phyloP scores from a whole-genome alignment of 2,329 filamentous ascomycete genomes.

The Aspergillus fumigatiaffinis region DNA sequence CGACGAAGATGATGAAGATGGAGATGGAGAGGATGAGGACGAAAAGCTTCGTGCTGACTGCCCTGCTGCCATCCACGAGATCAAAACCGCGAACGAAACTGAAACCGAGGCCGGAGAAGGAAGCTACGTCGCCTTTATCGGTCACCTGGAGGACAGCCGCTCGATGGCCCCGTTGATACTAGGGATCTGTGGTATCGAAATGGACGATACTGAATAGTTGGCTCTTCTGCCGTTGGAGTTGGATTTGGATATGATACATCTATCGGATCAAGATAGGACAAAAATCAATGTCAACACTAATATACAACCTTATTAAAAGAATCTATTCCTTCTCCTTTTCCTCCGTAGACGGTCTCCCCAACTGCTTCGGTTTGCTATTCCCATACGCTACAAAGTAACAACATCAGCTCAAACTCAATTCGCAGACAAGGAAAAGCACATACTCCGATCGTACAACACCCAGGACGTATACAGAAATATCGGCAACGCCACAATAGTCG shows the following conservation, averaged over 20 bases:
- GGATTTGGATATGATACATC: no score
- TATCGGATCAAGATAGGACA: no score
- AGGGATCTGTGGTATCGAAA: slow-evolving; percentile 7
- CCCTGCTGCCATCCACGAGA: slow-evolving; percentile 9
- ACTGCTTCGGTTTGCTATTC: slow-evolving; percentile 17
- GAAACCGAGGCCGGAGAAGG: neutral
- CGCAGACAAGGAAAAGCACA: slow-evolving; percentile 12
- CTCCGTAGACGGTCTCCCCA: neutral
- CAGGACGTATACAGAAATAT: slow-evolving; percentile 31
- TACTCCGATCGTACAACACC: slow-evolving; percentile 31
- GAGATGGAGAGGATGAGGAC: neutral
- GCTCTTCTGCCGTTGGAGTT: neutral
- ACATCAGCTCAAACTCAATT: neutral
- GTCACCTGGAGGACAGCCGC: slow-evolving; percentile 10
- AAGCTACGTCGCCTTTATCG: slow-evolving; percentile 9
- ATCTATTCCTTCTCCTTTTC: neutral
- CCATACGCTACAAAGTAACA: slow-evolving; percentile 20
- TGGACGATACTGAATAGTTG: neutral
- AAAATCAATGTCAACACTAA: neutral
- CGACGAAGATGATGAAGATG: neutral
- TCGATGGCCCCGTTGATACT: slow-evolving; percentile 12
- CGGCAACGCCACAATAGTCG: slow-evolving; percentile 30
- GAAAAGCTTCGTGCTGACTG: slow-evolving; percentile 3
- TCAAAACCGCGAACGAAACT: neutral
- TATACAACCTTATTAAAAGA: neutral